Base-by-base conservation (phyloP, 768 basidiomycete species). In the Neoboletus subvelutipes region DNA sequence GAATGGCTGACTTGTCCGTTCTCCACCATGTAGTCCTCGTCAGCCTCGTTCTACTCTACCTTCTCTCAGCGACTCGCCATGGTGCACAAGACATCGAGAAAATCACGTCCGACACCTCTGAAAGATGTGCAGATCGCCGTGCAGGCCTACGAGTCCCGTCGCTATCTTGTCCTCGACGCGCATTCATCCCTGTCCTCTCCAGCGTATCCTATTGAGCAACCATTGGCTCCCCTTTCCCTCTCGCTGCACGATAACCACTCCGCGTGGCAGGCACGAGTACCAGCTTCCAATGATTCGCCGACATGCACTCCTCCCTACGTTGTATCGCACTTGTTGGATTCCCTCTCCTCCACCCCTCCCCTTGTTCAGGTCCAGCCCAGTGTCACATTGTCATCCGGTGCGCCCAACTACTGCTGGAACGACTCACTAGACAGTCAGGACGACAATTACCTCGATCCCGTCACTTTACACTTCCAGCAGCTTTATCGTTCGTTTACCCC, bases 1-100 rank as follows among this genome's bases (percentile, higher is more conserved):
- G 50, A 8, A 50, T 34, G 66, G 66, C 66, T 68, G 67, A 64
- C 66, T 52, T 50, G 50, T 31, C 24, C 31, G 12, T 24, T 22
- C 4, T 47, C 51, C 43, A 29, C 49, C 45, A 54, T 55, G 53
- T 34, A 45, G 20, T 26, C 33, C 47, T 7, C 20, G 7, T 33
- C 20, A 49, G 33, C 50, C n/a, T 22, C 6, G 22, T 24, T 24
- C 2, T 17, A 13, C 26, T 3, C 9, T 6, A 3, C n/a, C n/a
- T 15, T 28, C 50, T 45, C 7, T 33, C 28, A 37, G 11, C 39
- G 3, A 37, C 18, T 50, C 46, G 11, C 15, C 41, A 61, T 64
- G 64, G 29, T 5, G 24, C 37, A 24, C 50, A 59, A 56, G 36
- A 26, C 49, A 13, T 28, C 24, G 36, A 40, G 28, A 39, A 57